Conservation (phyloP, 176 grass and related monocot genomes). For the Ananas comosus region DNA sequence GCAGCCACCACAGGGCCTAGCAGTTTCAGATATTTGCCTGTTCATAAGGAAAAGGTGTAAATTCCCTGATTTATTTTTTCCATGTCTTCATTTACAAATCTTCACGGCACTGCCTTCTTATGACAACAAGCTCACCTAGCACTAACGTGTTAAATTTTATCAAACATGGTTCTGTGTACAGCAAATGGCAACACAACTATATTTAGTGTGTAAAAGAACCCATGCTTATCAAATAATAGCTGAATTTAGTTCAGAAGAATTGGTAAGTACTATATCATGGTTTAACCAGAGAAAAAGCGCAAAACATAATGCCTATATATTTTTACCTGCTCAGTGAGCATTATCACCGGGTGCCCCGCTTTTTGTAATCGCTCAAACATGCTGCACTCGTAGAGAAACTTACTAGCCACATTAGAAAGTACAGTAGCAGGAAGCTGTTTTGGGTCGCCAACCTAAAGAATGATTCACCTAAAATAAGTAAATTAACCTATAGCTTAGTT, state of each 20-base stretch:
- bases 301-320: background rate
- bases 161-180: background rate
- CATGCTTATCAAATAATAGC: no score
- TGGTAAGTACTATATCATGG: background rate
- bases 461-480: slow-evolving; percentile 10
- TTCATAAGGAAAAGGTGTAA: background rate
- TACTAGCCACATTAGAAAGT: slow-evolving; percentile 81
- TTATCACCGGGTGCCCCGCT: slow-evolving; percentile 90
- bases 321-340: slow-evolving; percentile 87
- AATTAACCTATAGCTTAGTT: background rate
- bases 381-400: slow-evolving; percentile 92
- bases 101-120: background rate
- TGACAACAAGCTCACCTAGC: background rate
- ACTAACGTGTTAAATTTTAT: no score
- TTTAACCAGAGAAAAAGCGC: background rate
- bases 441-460: slow-evolving; percentile 85
- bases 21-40: background rate
- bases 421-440: slow-evolving; percentile 96
- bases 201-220: background rate
- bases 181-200: background rate
- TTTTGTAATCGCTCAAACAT: slow-evolving; percentile 97
- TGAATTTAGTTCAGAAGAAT: no score
- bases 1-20: no score
- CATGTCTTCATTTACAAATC: background rate
- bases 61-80: background rate